Conservation (phyloP, 331 rosid genomes). For the Rhamnella rubrinervis region DNA sequence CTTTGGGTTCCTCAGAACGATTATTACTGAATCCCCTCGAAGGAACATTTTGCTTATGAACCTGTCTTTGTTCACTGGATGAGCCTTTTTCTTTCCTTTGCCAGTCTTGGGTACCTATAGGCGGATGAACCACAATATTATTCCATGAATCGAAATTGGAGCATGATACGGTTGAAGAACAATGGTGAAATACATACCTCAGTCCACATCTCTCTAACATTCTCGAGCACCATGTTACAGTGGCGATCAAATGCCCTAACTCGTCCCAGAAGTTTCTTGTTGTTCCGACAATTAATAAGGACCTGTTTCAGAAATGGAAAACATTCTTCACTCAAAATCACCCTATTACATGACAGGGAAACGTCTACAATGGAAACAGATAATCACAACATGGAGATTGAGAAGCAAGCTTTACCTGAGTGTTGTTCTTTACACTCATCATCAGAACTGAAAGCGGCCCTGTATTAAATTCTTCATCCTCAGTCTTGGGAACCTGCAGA, state of each 20-base stretch:
- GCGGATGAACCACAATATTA: not conserved
- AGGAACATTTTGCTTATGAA: constrained; percentile 95
- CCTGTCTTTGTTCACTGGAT: constrained; percentile 90
- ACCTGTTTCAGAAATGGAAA: constrained; percentile 39
- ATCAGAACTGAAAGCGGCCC: constrained; percentile 88
- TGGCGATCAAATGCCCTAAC: constrained; percentile 94
- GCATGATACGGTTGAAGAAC: not conserved
- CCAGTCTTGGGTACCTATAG: constrained; percentile 86
- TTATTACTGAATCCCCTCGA: constrained; percentile 85
- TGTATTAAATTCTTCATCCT: constrained; percentile 88
- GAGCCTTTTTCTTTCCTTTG: constrained; percentile 93
- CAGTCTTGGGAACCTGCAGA: constrained; percentile 50
- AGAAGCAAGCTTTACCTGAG: constrained; percentile 48
- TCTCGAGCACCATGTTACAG: constrained; percentile 96
- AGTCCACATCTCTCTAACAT: constrained; percentile 98
- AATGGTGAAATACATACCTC: constrained; percentile 52
- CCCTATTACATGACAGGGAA: not conserved
- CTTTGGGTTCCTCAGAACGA: constrained; percentile 90
- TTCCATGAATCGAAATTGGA: too few relatives aligned
- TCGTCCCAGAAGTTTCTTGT: constrained; percentile 84
- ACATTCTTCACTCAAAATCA: not conserved
- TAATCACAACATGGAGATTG: not conserved
- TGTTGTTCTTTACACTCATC: constrained; percentile 92
- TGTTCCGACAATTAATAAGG: constrained; percentile 81
- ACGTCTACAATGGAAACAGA: not conserved